Base-by-base conservation (phyloP, 2,329 filamentous ascomycete species). In the Cercospora janseana region DNA sequence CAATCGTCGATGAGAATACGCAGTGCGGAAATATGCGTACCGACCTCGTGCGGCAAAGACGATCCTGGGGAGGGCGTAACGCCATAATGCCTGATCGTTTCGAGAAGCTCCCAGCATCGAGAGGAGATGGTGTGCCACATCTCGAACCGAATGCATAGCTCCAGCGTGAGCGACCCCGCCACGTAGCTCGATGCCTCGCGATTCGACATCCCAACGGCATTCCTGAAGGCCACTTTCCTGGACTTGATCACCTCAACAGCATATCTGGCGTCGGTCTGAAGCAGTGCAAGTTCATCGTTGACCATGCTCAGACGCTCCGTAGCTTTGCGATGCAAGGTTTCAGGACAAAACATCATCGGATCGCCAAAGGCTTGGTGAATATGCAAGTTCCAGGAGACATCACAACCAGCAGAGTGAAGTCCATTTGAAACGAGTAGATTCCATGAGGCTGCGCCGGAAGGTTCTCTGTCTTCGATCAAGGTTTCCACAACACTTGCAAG, bases 251-350 rank as follows among this genome's bases (percentile, higher is more conserved):
- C 4, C 8, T 27, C 15, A 15, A 46, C 32, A 20, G 40, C 31
- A 16, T 46, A 51, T 4, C 23, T 20, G 4, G 49, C 42, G 13
- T 51, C 49, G 4, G 49, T 46, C n/a, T 51, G 42, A 10, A 51
- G 26, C 3, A 51, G 42, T 13, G 18, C 13, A 2, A 51, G 9
- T 21, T 51, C 42, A 16, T 51, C 49, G 18, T 32, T 13, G 12
- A 51, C 15, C 34, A 51, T 51, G 2, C 10, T 1, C 8, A 46
- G 21, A 6, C 43, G 42, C 18, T 28, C 34, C 4, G n/a, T 3
- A 1, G 49, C 43, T 24, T 29, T 47, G 1, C 6, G 8, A 16
- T 16, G n/a, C 2, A 47, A 7, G 2, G 5, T 1, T 1, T 24
- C 12, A 1, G 49, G 16, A 6, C 18, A 18, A 18, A 47, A 51